phyloP scores from a whole-genome alignment of 371 early-diverging fungal genomes.

The Encephalitozoon intestinalis region DNA sequence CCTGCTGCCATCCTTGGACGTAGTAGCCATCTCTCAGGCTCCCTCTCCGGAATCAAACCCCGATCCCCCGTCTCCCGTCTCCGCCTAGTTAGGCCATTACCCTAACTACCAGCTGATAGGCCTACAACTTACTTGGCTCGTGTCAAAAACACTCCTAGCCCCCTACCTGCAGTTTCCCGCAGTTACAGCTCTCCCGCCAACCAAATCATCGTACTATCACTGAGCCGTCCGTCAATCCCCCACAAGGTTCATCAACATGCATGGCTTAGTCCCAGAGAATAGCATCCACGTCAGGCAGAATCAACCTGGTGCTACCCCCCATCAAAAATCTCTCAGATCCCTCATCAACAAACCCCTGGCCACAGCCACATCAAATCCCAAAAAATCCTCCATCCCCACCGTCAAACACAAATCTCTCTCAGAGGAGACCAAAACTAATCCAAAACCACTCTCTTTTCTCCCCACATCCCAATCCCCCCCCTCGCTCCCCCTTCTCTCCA shows the following conservation, averaged over 20 bases:
- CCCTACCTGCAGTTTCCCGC: neutral
- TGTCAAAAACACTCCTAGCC: neutral
- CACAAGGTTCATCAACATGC: neutral
- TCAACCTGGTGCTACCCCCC: conserved; percentile 34
- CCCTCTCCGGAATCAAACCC: conserved; percentile 45
- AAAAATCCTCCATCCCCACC: no score
- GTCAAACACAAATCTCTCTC: no score
- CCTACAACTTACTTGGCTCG: conserved; percentile 6
- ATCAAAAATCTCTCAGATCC: no score
- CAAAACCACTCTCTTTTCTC: no score
- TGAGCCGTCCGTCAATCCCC: neutral
- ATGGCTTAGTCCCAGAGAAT: conserved; percentile 12
- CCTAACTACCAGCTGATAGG: conserved; percentile 43
- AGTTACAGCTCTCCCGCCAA: neutral
- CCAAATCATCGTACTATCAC: neutral
- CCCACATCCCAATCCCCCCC: no score
- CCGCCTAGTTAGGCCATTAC: conserved; percentile 40
- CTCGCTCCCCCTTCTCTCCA: no score
- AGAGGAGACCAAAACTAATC: no score
- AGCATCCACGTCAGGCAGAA: conserved; percentile 51
- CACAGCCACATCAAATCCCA: no score
- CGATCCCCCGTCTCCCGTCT: conserved; percentile 41
- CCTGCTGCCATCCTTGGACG: conserved; percentile 50
- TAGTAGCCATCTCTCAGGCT: conserved; percentile 48
- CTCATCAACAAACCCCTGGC: no score